These are phyloP conservation scores for Babesia bovis DNA, from an alignment of 169 alveolate species.

Conservation along the genomic window DNA sequence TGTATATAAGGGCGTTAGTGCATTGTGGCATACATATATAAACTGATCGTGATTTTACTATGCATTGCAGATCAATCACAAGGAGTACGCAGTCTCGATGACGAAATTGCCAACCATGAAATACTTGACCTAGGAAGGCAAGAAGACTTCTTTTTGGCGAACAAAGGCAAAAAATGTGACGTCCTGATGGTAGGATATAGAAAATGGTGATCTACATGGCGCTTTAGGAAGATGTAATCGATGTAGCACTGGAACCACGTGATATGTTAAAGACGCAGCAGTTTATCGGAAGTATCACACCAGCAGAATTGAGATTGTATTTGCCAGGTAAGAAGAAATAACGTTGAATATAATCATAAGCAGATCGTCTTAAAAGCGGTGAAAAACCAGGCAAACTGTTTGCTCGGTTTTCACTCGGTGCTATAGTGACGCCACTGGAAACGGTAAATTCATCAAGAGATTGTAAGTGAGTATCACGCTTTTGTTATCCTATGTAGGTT, in stretches of 20 bases:
- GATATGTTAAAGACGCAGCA: constrained; percentile 59
- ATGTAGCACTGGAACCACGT: constrained; percentile 61
- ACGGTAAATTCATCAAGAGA: constrained; percentile 45
- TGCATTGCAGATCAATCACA: constrained; percentile 29
- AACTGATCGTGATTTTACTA: neutral
- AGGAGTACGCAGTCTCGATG: constrained; percentile 44
- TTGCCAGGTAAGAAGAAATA: constrained; percentile 14
- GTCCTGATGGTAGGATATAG: constrained; percentile 24
- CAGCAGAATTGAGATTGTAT: constrained; percentile 34
- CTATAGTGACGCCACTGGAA: constrained; percentile 61
- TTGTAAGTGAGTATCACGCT: neutral
- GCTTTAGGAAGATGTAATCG: constrained; percentile 49
- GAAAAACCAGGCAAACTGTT: constrained; percentile 54
- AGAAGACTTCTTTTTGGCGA: constrained; percentile 17
- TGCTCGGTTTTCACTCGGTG: constrained; percentile 45
- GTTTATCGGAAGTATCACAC: constrained; percentile 53
- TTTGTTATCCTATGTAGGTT: constrained; percentile 5
- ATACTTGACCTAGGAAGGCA: constrained; percentile 39
- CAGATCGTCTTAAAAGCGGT: too few relatives aligned
- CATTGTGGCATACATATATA: neutral
- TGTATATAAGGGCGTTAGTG: neutral
- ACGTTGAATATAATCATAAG: too few relatives aligned
- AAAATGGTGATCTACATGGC: too few relatives aligned
- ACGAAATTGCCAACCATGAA: constrained; percentile 54
- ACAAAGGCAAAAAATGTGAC: constrained; percentile 28